These are phyloP conservation scores for Colletotrichum sp. DNA, from an alignment of 2,329 filamentous ascomycete genomes.

Conservation along the genomic window DNA sequence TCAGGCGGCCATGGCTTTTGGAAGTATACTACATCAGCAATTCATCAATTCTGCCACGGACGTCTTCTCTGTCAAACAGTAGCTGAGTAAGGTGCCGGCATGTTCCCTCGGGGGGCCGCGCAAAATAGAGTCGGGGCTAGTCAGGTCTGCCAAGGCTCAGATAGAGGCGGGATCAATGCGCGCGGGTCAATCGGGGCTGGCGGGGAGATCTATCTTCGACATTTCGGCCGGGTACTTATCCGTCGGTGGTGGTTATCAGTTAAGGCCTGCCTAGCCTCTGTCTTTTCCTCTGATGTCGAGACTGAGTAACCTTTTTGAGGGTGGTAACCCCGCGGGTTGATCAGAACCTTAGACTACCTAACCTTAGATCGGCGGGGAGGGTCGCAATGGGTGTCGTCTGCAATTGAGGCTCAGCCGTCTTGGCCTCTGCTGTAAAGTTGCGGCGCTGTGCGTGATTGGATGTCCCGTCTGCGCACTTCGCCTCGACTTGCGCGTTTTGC, in stretches of 20 bases:
- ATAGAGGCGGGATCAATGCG: not conserved
- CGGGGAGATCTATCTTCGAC: not conserved
- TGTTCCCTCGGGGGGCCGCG: not conserved
- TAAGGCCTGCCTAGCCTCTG: no score
- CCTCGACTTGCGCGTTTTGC: not conserved
- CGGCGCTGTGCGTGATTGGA: not conserved
- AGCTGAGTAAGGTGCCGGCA: not conserved
- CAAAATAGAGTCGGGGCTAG: not conserved
- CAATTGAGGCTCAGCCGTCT: conserved; percentile 14
- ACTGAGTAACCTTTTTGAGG: not conserved
- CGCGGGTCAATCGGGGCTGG: not conserved
- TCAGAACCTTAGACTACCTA: not conserved
- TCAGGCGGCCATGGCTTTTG: not conserved
- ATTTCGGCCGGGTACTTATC: not conserved
- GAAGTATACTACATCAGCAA: not conserved
- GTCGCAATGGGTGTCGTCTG: conserved; percentile 4
- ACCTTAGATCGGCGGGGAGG: not conserved
- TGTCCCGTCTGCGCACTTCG: not conserved
- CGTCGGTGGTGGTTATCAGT: not conserved
- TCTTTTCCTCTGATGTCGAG: not conserved
- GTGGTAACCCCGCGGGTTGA: not conserved
- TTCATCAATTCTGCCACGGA: not conserved
- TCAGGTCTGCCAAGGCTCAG: not conserved
- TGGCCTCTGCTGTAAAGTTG: not conserved
- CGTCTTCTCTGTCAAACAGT: not conserved